Evolutionary conservation across 2,329 filamentous ascomycete species (phyloP), one percentile per base, ranked within the genome.

Genomic region (Fusarium camptoceras): DNA sequence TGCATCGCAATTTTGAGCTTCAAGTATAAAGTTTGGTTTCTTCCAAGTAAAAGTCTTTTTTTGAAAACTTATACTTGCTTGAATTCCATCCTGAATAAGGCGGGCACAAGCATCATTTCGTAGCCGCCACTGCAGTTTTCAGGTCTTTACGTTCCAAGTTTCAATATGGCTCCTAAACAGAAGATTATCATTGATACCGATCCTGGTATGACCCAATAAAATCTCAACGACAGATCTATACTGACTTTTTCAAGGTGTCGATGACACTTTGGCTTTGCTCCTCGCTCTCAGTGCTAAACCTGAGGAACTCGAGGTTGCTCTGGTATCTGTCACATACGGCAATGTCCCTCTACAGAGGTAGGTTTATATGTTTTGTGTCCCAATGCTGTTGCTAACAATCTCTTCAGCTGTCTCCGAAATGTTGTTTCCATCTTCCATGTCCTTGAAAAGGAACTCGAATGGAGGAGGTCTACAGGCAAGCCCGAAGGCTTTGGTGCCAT

Each of bases 151-250:
- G 41, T 55, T n/a, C 20, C 44, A 46, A 57, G 20, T 22, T 34
- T 31, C 16, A 71, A 51, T n/a, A 71, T 93, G 91, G 85, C 88
- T 58, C 87, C 90, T 28, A 89, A 88, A 74, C 89, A 88, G 75
- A 90, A 91, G 76, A 91, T 99, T 73, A 98, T 99, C 75, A 96
- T 99, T 76, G 96, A 99, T 78, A 98, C 95, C 4, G 96, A 98
- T 78, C 95, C 95, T 72, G 83, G 94, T 93, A 84, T 72, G 79
- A 71, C 5, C 34, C 28, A 8, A 14, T 15, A 9, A 12, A 24
- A 3, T 14, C n/a, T 12, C 18, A 14, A 6, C 11, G 18, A 9
- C 6, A 8, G 14, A 8, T 11, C 1, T 1, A 3, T 14, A 31
- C 68, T 75, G 44, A 75, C 18, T 8, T 8, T 11, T 27, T 24